Base-by-base conservation (phyloP, 225 moss, liverwort and hornwort species). In the Bryoerythrophyllum caledonicum region DNA sequence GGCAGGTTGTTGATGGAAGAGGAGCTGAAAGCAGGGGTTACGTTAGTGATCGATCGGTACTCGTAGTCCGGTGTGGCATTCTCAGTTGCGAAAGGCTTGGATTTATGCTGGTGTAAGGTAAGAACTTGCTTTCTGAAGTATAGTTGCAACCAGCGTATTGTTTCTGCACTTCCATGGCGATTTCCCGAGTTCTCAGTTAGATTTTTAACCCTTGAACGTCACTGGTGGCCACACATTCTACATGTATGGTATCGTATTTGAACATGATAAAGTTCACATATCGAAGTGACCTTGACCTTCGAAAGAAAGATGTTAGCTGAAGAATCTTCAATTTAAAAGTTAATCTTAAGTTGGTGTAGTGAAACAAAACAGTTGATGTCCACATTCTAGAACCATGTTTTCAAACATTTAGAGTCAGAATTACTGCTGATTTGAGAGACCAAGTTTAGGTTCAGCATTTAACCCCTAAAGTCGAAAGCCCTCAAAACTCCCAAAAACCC, bases 21-120 rank as follows among this genome's bases (percentile, higher is more conserved):
- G 48, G 94, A n/a, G n/a, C n/a, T n/a, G n/a, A n/a, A n/a, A n/a
- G n/a, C n/a, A n/a, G n/a, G n/a, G n/a, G n/a, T n/a, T 24, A 91
- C 91, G 11, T 80, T 97, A 55, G 78, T 97, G 49, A 69, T 97
- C 4, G 97, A 97, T 66, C 91, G 97, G 40, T 97, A 97, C 78
- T 93, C 93, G 25, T 94, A 91, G 78, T 97, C 97, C 17, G 97
- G 97, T 66, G 93, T 97, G 24, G 97, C 97, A 43, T 97, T 94
- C 67, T 89, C 94, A 41, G 93, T 93, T 77, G 97, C 97, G 3
- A 97, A 97, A 72, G 97, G 97, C 30, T 89, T 93, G 30, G 90
- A 97, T 76, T 72, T 97, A 54, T 67, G 86, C 69, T 97, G 97
- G 97, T 97, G 94, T 81, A 93, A 88, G 87, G 95, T 96, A 85